Evolutionary conservation across 495 filamentous ascomycete species (phyloP).

Genomic region (Xylaria sp.): DNA sequence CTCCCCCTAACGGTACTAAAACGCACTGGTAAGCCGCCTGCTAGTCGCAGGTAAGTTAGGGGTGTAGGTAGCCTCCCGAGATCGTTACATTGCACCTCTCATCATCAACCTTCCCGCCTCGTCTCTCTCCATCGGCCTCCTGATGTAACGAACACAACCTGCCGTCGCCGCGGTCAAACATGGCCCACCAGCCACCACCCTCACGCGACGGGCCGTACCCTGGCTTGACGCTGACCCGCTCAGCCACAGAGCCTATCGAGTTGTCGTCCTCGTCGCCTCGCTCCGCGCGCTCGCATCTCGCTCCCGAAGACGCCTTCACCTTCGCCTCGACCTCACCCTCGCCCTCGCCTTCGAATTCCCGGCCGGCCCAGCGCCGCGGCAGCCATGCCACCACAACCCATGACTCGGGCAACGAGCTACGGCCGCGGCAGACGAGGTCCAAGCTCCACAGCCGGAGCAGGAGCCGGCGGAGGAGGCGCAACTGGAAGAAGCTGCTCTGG

Average conservation of each 20-base stretch:
- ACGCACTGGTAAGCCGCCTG: too few relatives aligned
- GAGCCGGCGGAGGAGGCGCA: conserved; percentile 69
- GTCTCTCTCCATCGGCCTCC: neutral
- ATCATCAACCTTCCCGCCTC: too few relatives aligned
- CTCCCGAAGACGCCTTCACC: conserved; percentile 52
- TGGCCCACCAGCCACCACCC: conserved; percentile 1
- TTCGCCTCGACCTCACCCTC: conserved; percentile 54
- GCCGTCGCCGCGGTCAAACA: neutral
- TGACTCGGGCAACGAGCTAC: conserved; percentile 53
- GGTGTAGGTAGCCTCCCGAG: too few relatives aligned
- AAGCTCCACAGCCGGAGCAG: conserved; percentile 53
- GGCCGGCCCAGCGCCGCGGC: conserved; percentile 58
- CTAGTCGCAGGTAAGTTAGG: too few relatives aligned
- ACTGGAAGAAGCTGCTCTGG: conserved; percentile 97
- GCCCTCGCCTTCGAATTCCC: conserved; percentile 57
- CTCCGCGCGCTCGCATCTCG: conserved; percentile 64
- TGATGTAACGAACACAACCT: neutral
- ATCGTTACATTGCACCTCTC: neutral
- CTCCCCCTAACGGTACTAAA: too few relatives aligned
- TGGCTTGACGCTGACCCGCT: conserved; percentile 46
- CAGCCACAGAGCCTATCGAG: conserved; percentile 49
- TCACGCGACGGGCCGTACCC: conserved; percentile 31
- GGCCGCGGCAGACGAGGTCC: conserved; percentile 47
- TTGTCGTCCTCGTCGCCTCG: conserved; percentile 44
- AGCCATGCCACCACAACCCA: conserved; percentile 42